Conservation (phyloP, 2,329 filamentous ascomycete genomes). For the Monilinia polystroma region DNA sequence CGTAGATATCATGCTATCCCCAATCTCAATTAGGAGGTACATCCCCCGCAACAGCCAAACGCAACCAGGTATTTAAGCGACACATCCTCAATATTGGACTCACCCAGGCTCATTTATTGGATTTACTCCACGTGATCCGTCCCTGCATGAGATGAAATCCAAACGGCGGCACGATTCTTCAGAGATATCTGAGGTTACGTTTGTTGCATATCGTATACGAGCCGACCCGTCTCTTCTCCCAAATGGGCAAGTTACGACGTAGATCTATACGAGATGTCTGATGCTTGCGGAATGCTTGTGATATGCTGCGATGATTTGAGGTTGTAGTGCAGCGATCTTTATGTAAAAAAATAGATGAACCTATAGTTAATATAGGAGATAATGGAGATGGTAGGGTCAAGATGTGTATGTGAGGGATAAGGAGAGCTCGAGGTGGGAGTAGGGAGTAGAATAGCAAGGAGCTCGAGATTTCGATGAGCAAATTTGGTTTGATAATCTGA, state of each 20-base stretch:
- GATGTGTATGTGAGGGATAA: neutral
- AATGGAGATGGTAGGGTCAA: neutral
- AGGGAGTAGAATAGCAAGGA: neutral
- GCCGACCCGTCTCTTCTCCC: slow-evolving; percentile 6
- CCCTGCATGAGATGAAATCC: neutral
- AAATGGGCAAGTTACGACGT: neutral
- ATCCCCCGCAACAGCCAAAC: neutral
- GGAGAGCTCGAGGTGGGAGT: neutral
- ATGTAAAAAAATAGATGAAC: neutral
- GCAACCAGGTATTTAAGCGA: neutral
- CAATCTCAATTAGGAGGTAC: neutral
- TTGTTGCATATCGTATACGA: slow-evolving; percentile 18
- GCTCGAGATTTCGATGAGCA: neutral
- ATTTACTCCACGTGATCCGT: neutral
- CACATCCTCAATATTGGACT: neutral
- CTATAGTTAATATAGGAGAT: neutral
- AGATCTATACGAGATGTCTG: slow-evolving; percentile 9
- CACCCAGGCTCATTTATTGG: neutral
- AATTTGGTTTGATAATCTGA: neutral
- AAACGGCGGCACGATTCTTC: neutral
- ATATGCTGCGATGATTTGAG: slow-evolving; percentile 5
- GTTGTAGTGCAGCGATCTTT: neutral
- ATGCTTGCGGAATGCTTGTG: slow-evolving; percentile 5
- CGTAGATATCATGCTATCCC: neutral
- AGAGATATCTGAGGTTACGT: slow-evolving; percentile 2